Evolutionary conservation across 495 filamentous ascomycete species (phyloP), one percentile per base, ranked within the genome.

Genomic region (Entonaema liquescens): DNA sequence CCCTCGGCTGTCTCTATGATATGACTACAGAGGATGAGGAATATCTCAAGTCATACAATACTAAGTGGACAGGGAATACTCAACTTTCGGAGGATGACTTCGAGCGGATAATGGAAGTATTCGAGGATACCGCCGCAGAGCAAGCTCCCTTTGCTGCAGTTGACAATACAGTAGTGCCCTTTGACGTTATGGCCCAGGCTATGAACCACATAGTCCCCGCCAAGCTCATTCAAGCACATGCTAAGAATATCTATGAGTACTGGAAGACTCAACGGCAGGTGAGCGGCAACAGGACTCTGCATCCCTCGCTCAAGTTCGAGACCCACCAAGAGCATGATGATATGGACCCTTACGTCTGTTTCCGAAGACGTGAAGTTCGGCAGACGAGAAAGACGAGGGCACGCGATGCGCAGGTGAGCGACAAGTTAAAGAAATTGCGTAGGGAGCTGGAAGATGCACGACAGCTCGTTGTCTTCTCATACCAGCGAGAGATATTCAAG

Each of bases 301-400:
- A 92, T 74, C 84, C 92, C 13, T 86, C 82, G 23, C 88, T 98
- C 78, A 98, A 97, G 88, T 93, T 97, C 59, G 96, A 98, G 82
- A 94, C 89, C 42, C 91, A 93, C 53, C 89, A 91, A 76, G 95
- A 98, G 59, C 97, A 91, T 50, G 95, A 99, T 79, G 95, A 99
- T 72, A 87, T 91, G 70, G 95, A 99, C 81, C 96, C 95, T 59
- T 99, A 96, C 78, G 94, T 99, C 77, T 99, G 95, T 82, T 99
- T 99, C 87, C 90, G 95, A 67, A 91, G 96, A 60, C 92, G 96
- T 49, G 95, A 99, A 79, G 92, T 97, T 35, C 92, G 95, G 42
- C 93, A 95, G 78, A 93, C 93, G 54, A 90, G 95, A 71, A 98
- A 98, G 82, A 99, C 95, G 33, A 90, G 95, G 74, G 92, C 93